These are phyloP conservation scores for Fagopyrum homotropicum DNA, from an alignment of 148 eudicot species.

Conservation along the genomic window DNA sequence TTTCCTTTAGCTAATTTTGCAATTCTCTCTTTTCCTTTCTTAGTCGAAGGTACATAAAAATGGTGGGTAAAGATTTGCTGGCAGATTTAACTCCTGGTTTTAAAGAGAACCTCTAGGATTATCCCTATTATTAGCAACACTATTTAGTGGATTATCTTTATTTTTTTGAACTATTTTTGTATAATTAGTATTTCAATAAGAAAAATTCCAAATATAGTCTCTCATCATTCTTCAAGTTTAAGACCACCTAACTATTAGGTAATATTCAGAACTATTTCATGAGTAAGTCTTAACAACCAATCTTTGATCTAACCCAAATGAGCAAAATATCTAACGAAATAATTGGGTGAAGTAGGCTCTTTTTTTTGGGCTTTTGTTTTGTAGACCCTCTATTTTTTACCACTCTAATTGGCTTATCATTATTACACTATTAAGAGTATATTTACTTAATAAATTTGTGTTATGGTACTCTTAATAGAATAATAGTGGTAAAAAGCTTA, in stretches of 20 bases:
- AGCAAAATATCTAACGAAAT: slow-evolving; percentile 42
- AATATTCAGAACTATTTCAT: neutral
- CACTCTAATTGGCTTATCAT: too few species aligned
- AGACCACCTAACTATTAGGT: neutral
- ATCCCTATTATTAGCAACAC: neutral
- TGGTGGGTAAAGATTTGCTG: neutral
- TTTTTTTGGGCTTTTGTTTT: too few species aligned
- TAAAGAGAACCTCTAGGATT: neutral
- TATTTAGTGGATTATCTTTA: slow-evolving; percentile 5
- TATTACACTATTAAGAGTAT: too few species aligned
- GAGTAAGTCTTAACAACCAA: slow-evolving; percentile 44
- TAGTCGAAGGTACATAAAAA: neutral
- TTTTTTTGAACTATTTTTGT: neutral
- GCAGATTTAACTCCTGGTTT: neutral
- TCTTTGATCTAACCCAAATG: slow-evolving; percentile 62
- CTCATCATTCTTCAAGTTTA: neutral
- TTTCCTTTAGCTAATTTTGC: neutral
- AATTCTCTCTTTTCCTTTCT: neutral
- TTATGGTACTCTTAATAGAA: too few species aligned
- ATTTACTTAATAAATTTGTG: too few species aligned
- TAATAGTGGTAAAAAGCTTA: too few species aligned
- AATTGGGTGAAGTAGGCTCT: too few species aligned
- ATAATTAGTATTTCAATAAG: neutral
- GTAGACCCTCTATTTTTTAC: too few species aligned
- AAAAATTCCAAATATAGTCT: neutral